phyloP scores from a whole-genome alignment of 306 rosid genomes.

The Hylodesmum podocarpum region DNA sequence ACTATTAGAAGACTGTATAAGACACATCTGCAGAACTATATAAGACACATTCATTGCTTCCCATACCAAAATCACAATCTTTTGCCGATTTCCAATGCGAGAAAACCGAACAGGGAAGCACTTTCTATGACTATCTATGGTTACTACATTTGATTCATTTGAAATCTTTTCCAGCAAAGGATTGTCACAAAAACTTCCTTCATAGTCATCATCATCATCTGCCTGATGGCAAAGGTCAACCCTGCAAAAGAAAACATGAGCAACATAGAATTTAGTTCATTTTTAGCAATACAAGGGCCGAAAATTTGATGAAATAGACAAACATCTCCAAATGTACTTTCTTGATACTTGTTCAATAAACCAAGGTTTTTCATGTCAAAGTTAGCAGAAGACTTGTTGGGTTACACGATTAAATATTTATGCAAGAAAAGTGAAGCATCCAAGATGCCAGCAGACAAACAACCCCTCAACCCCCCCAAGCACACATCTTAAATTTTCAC shows the following conservation, averaged over 20 bases:
- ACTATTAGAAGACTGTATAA: no score
- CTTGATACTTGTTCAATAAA: conserved; percentile 17
- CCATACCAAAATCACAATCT: conserved; percentile 76
- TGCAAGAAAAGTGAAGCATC: neutral
- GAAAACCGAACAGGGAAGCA: conserved; percentile 71
- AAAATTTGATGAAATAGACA: conserved; percentile 16
- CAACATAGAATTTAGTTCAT: conserved; percentile 30
- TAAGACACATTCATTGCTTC: conserved; percentile 16
- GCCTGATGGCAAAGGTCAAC: conserved; percentile 99
- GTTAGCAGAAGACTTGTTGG: conserved; percentile 9
- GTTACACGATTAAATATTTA: conserved; percentile 8
- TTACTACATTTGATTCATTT: conserved; percentile 37
- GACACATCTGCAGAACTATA: conserved; percentile 22
- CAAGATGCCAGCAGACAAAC: neutral
- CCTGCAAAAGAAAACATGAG: conserved; percentile 48
- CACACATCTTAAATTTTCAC: conserved; percentile 14
- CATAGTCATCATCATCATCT: conserved; percentile 82
- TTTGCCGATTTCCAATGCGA: conserved; percentile 79
- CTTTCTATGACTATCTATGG: conserved; percentile 56
- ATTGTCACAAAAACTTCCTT: conserved; percentile 64
- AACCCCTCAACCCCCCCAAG: neutral
- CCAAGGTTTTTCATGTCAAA: neutral
- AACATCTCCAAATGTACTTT: neutral
- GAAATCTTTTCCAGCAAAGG: conserved; percentile 66
- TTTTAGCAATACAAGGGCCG: conserved; percentile 15